Conservation (phyloP, 2,329 filamentous ascomycete genomes). For the Bisporella sp. region DNA sequence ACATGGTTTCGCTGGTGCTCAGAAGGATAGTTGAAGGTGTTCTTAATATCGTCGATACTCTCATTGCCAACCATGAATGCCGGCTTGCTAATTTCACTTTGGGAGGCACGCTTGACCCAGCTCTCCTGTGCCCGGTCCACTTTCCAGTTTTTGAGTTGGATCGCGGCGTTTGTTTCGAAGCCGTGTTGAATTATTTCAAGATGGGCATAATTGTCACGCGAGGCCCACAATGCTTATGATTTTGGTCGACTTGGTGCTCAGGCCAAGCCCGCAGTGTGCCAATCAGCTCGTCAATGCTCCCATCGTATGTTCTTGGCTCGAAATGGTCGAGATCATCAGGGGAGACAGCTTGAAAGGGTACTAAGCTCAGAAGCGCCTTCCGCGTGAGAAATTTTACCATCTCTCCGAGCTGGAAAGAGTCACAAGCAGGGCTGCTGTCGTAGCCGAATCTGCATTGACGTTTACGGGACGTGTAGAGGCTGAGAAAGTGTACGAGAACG, state of each 20-base stretch:
- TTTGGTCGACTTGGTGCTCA: slow-evolving; percentile 65
- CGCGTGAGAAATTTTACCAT: slow-evolving; percentile 64
- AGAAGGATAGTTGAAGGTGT: slow-evolving; percentile 33
- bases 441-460: slow-evolving; percentile 69
- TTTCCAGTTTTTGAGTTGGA: slow-evolving; percentile 18
- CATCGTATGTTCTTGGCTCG: slow-evolving; percentile 36
- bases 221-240: slow-evolving; percentile 69
- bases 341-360: slow-evolving; percentile 46
- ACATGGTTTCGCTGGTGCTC: slow-evolving; percentile 42
- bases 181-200: slow-evolving; percentile 57
- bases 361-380: slow-evolving; percentile 53
- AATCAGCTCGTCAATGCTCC: slow-evolving; percentile 57
- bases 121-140: slow-evolving; percentile 18
- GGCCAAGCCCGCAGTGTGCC: slow-evolving; percentile 58
- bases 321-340: slow-evolving; percentile 27
- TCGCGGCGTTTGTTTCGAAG: slow-evolving; percentile 32
- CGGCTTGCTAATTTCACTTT: slow-evolving; percentile 7
- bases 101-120: slow-evolving; percentile 9
- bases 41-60: slow-evolving; percentile 11
- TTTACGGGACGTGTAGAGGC: slow-evolving; percentile 59
- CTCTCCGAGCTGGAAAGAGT: slow-evolving; percentile 73
- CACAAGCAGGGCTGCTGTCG: slow-evolving; percentile 64
- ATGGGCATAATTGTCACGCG: slow-evolving; percentile 58
- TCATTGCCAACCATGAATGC: slow-evolving; percentile 18
- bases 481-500: slow-evolving; percentile 60